A percentile compares a stretch with the other conserved stretches of the same genome.
Evolutionary conservation across 306 rosid species (phyloP).

Genomic region (Acmispon strigosus): DNA sequence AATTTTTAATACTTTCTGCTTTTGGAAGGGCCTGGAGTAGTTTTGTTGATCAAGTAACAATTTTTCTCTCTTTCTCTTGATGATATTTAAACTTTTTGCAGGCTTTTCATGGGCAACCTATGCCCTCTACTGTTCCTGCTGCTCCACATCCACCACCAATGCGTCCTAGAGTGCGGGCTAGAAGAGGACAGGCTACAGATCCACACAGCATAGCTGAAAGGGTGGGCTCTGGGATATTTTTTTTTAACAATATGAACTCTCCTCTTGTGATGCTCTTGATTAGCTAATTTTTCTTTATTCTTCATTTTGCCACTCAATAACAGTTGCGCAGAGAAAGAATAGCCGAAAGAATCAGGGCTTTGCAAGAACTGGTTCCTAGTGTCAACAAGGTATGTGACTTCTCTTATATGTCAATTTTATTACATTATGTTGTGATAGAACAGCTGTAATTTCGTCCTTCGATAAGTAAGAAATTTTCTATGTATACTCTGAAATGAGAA

Average conservation of each 20-base stretch:
- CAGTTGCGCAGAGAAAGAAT: conserved; percentile 98
- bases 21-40: neutral
- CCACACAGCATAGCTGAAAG: conserved; percentile 99
- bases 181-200: conserved; percentile 99
- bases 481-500: neutral
- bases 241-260: conserved; percentile 1
- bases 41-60: neutral
- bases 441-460: neutral
- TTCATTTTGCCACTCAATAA: conserved; percentile 14
- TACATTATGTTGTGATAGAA: neutral
- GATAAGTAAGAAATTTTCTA: neutral
- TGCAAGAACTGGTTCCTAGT: conserved; percentile 95
- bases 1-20: neutral
- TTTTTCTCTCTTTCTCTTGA: neutral
- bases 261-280: neutral
- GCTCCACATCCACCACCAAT: conserved; percentile 83
- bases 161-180: conserved; percentile 97
- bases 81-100: conserved; percentile 26
- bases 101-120: conserved; percentile 82
- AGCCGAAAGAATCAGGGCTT: conserved; percentile 95
- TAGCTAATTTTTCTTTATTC: neutral
- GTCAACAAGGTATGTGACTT: conserved; percentile 70
- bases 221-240: conserved; percentile 41
- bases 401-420: conserved; percentile 4
- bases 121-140: conserved; percentile 47